Evolutionary conservation across 345 rosid genomes (phyloP).

Genomic region (Rhodomyrtus tomentosa): DNA sequence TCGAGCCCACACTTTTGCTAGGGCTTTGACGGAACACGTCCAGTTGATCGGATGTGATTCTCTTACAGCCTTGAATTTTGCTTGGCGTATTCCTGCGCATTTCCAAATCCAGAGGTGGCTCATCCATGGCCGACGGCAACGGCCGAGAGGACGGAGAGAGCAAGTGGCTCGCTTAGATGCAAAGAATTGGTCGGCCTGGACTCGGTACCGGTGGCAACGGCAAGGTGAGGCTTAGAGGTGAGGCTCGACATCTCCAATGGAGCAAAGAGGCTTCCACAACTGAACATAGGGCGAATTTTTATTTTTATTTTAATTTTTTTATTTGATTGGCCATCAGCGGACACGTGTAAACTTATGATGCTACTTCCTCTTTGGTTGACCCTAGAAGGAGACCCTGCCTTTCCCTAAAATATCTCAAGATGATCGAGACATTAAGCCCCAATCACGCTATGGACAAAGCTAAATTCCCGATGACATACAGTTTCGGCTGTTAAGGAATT

Average conservation of each 20-base stretch:
- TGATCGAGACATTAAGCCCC: not conserved
- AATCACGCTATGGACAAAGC: not conserved
- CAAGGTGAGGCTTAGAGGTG: not conserved
- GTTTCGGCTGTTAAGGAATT: not conserved
- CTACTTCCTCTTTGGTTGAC: not conserved
- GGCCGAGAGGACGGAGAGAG: not conserved
- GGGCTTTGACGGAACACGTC: not conserved
- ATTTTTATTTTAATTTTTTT: too few species aligned
- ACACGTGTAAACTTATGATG: not conserved
- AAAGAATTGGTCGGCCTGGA: not conserved
- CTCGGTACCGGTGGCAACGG: not conserved
- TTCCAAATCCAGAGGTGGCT: not conserved
- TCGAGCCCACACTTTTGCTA: not conserved
- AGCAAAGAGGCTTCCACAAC: not conserved
- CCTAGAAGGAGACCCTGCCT: not conserved
- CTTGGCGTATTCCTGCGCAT: too few species aligned
- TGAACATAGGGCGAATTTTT: not conserved
- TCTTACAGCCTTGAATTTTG: not conserved
- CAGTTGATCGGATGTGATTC: not conserved
- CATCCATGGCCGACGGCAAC: not conserved
- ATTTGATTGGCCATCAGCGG: too few species aligned
- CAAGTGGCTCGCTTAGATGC: too few species aligned
- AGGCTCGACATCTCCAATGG: not conserved
- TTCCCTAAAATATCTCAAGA: not conserved
- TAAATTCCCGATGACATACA: not conserved